These are phyloP conservation scores for Phytopythium ostracodes DNA, from an alignment of 352 stramenopile species.

Conservation along the genomic window DNA sequence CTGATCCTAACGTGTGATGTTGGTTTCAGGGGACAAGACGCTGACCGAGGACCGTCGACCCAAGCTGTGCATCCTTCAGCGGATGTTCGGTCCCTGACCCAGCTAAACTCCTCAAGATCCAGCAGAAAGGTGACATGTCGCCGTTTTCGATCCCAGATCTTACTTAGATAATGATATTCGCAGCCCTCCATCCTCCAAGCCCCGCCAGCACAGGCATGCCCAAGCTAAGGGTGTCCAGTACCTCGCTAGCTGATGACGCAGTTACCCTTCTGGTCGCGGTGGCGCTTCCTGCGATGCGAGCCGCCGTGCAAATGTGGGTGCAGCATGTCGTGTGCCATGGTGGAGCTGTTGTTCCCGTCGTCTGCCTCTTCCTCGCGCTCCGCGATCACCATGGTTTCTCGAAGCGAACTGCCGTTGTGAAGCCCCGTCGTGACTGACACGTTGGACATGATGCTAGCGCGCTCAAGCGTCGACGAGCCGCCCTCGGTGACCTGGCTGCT, in stretches of 20 bases:
- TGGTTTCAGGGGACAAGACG: background rate
- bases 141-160: background rate
- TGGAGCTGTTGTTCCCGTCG: conserved; percentile 9
- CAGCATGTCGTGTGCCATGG: conserved; percentile 1
- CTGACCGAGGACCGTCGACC: background rate
- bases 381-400: conserved; percentile 65
- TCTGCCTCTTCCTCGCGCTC: conserved; percentile 53
- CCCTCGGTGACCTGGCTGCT: conserved; percentile 44
- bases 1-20: background rate
- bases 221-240: background rate
- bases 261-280: conserved; percentile 20
- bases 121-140: background rate
- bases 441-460: conserved; percentile 58
- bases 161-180: conserved; percentile 5
- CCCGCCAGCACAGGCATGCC: background rate
- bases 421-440: conserved; percentile 45
- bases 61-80: conserved; percentile 35
- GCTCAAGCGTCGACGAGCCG: conserved; percentile 36
- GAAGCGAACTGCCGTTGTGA: conserved; percentile 48
- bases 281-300: conserved; percentile 20
- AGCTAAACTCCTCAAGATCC: background rate
- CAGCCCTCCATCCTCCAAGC: too few species aligned
- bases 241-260: conserved; percentile 31
- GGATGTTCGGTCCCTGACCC: conserved; percentile 37
- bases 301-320: conserved; percentile 14